phyloP scores from a whole-genome alignment of 179 eudicot species.

The Heliamphora pulchella region DNA sequence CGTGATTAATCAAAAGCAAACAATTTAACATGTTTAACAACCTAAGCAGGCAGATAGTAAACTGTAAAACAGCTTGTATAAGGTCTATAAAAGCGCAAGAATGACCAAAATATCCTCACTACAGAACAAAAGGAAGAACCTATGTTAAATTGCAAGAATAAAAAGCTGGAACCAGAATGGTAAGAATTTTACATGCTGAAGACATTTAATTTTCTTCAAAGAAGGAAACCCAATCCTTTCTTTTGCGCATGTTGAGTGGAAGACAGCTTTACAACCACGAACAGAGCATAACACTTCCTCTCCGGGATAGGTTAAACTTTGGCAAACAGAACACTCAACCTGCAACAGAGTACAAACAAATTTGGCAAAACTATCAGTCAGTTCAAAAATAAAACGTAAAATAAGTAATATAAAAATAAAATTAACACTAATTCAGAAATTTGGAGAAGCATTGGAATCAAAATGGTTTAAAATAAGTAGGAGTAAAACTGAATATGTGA shows the following conservation, averaged over 20 bases:
- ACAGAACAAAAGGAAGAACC: background rate
- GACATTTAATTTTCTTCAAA: conserved; percentile 61
- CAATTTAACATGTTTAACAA: background rate
- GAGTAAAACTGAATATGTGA: too few species aligned
- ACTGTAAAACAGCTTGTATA: background rate
- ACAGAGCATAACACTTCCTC: conserved; percentile 57
- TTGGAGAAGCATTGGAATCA: background rate
- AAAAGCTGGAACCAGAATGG: conserved; percentile 10
- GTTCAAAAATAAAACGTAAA: background rate
- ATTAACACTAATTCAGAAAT: conserved; percentile 5
- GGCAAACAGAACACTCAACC: conserved; percentile 63
- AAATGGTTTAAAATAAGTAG: too few species aligned
- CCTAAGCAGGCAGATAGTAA: background rate
- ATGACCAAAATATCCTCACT: background rate
- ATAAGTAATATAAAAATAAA: background rate
- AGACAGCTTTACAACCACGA: conserved; percentile 45
- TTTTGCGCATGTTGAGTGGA: conserved; percentile 57
- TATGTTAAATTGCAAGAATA: background rate
- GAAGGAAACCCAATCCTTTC: conserved; percentile 30
- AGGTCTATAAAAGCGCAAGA: background rate
- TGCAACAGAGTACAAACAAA: conserved; percentile 24
- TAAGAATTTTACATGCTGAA: conserved; percentile 60
- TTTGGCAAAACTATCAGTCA: background rate
- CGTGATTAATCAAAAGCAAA: background rate
- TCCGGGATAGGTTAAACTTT: conserved; percentile 42